Evolutionary conservation across 352 stramenopile species (phyloP).

Genomic region (Phytopythium kandeliae): DNA sequence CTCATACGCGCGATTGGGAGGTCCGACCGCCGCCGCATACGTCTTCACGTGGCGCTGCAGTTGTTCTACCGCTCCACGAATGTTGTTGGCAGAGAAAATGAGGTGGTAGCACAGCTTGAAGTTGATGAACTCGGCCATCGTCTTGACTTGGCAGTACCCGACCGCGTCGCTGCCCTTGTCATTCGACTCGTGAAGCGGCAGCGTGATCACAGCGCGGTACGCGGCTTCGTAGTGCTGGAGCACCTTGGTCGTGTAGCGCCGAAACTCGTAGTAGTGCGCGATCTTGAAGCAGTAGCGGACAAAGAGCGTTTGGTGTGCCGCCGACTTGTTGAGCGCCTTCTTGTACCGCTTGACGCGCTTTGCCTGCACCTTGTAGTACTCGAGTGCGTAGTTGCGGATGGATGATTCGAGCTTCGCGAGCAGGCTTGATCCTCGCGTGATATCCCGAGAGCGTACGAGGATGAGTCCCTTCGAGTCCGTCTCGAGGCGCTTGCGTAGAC

Average conservation of each 20-base stretch:
- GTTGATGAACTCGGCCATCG: conserved; percentile 82
- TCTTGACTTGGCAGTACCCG: conserved; percentile 63
- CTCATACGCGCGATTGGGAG: conserved; percentile 59
- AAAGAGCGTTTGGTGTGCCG: conserved; percentile 42
- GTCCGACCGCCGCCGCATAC: conserved; percentile 46
- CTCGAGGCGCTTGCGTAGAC: conserved; percentile 61
- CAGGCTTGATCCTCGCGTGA: conserved; percentile 47
- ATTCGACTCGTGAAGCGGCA: conserved; percentile 38
- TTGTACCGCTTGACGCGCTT: conserved; percentile 88
- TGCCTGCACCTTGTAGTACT: conserved; percentile 87
- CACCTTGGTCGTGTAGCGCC: conserved; percentile 81
- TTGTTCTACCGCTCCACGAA: conserved; percentile 82
- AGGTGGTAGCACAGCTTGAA: conserved; percentile 88
- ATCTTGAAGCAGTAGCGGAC: conserved; percentile 87
- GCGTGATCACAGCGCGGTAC: conserved; percentile 54
- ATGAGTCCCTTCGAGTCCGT: conserved; percentile 70
- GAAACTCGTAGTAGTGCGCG: conserved; percentile 87
- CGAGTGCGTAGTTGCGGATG: conserved; percentile 68
- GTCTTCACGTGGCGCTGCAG: conserved; percentile 75
- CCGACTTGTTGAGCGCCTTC: conserved; percentile 65
- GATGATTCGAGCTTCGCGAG: conserved; percentile 70
- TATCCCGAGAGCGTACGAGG: conserved; percentile 57
- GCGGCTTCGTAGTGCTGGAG: conserved; percentile 81
- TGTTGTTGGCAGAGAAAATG: conserved; percentile 80
- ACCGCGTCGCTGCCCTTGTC: conserved; percentile 20